Evolutionary conservation across 306 rosid species (phyloP).

Genomic region (Cicer chorassanicum): DNA sequence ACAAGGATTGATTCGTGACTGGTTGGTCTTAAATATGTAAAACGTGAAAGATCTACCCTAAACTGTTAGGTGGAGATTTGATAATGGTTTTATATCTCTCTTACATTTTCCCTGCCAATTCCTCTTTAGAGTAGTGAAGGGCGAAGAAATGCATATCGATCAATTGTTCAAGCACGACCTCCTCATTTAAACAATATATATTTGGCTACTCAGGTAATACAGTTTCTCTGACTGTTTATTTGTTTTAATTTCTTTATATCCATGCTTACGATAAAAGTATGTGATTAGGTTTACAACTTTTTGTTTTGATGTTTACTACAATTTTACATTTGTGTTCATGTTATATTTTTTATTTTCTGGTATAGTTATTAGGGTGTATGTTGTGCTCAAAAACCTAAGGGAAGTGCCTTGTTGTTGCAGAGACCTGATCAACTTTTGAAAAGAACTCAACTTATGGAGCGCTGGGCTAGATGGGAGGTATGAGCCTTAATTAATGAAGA

Average conservation of each 20-base stretch:
- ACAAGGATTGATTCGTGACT: slow-evolving; percentile 18
- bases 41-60: slow-evolving; percentile 18
- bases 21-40: slow-evolving; percentile 25
- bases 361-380: slow-evolving; percentile 13
- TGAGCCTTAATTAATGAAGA: slow-evolving; percentile 36
- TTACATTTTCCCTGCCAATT: slow-evolving; percentile 34
- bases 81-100: slow-evolving; percentile 24
- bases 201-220: slow-evolving; percentile 92
- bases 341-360: slow-evolving; percentile 25
- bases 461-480: slow-evolving; percentile 99
- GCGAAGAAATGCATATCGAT: slow-evolving; percentile 90
- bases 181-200: slow-evolving; percentile 90
- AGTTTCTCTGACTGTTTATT: slow-evolving; percentile 33
- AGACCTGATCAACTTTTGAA: slow-evolving; percentile 95
- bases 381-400: slow-evolving; percentile 42
- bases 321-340: slow-evolving; percentile 19
- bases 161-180: slow-evolving; percentile 91
- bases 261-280: slow-evolving; percentile 21
- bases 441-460: slow-evolving; percentile 98
- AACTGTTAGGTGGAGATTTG: slow-evolving; percentile 17
- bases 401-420: slow-evolving; percentile 56
- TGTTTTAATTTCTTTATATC: slow-evolving; percentile 2
- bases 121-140: slow-evolving; percentile 76
- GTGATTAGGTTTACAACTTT: neutral
- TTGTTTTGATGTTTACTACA: slow-evolving; percentile 7